Evolutionary conservation across 148 eudicot genomes (phyloP).

Genomic region (Pharnaceum exiguum): DNA sequence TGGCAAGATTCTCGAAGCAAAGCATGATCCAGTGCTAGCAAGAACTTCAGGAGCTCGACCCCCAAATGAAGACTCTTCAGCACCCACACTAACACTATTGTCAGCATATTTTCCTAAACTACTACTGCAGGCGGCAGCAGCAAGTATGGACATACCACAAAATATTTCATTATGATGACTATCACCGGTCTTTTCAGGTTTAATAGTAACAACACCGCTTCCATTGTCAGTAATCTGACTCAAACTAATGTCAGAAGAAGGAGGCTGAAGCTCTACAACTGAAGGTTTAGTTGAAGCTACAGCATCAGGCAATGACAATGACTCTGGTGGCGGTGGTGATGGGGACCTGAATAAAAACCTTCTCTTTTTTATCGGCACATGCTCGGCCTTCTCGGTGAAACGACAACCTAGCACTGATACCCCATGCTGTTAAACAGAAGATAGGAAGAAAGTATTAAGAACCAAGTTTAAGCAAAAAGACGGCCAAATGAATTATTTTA

Average conservation of each 20-base stretch:
- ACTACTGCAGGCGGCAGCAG: slow-evolving; percentile 75
- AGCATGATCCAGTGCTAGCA: slow-evolving; percentile 3
- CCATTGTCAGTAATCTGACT: slow-evolving; percentile 5
- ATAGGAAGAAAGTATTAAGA: background rate
- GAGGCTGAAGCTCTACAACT: slow-evolving; percentile 7
- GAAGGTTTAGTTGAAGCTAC: slow-evolving; percentile 1
- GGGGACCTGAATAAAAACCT: slow-evolving; percentile 32
- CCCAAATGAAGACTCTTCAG: slow-evolving; percentile 21
- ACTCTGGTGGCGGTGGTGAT: slow-evolving; percentile 25
- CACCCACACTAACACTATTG: slow-evolving; percentile 20
- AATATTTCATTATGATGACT: slow-evolving; percentile 37
- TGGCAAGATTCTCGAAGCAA: slow-evolving; percentile 12
- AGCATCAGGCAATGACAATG: slow-evolving; percentile 9
- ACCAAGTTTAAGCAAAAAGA: background rate
- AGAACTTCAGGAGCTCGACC: slow-evolving; percentile 10
- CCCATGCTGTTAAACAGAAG: slow-evolving; percentile 26
- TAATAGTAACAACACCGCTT: background rate
- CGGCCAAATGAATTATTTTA: background rate
- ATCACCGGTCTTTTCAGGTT: slow-evolving; percentile 4
- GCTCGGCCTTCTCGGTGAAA: slow-evolving; percentile 30
- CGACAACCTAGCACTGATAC: slow-evolving; percentile 18
- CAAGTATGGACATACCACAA: slow-evolving; percentile 80
- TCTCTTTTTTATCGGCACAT: slow-evolving; percentile 47
- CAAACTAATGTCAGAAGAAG: slow-evolving; percentile 6
- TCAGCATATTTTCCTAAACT: slow-evolving; percentile 34